Base-by-base conservation (phyloP, 1,284 basidiomycete species). In the Leccinum subspadiceum region DNA sequence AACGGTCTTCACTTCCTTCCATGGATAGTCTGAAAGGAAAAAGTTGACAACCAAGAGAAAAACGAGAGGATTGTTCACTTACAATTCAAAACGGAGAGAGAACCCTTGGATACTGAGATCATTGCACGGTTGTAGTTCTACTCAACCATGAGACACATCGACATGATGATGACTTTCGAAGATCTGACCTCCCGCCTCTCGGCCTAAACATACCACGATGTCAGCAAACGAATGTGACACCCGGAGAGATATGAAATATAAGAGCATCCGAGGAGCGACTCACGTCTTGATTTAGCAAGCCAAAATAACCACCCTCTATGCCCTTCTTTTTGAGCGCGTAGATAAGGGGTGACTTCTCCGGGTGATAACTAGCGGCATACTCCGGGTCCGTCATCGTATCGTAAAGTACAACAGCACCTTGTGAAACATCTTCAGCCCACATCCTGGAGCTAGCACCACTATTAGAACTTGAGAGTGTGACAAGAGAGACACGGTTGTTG, bases 1-100 rank as follows among this genome's bases (percentile, higher is more conserved):
- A 9, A 85, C 63, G 0, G 72, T 75, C 0, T 77, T 70, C 1
- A 80, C 68, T 8, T 68, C 65, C 17, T 68, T 60, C 82, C 81
- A 84, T 9, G 81, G 78, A 65, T 79, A 81, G 24, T 71, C 69
- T 72, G 20, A 17, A 41, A 35, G 5, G 15, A 37, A 13, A n/a
- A 5, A 2, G 12, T 53, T 46, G 26, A 17, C 1, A 7, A 1
- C 8, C 10, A 35, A n/a, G 13, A 48, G 4, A 9, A 53, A 49
- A 55, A 12, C 10, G 26, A 53, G 5, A 5, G 2, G 9, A 7
- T 2, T 12, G 1, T 58, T 10, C 29, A 51, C 70, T 64, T 35
- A 73, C 72, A 61, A 24, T 70, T 56, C 51, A 71, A 61, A 22
- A 71, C 33, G 12, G 72, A 64, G 24, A 68, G 61, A 22, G 64